Conservation (phyloP, 176 grass and related monocot species). For the Cenchrus fungigraminus region DNA sequence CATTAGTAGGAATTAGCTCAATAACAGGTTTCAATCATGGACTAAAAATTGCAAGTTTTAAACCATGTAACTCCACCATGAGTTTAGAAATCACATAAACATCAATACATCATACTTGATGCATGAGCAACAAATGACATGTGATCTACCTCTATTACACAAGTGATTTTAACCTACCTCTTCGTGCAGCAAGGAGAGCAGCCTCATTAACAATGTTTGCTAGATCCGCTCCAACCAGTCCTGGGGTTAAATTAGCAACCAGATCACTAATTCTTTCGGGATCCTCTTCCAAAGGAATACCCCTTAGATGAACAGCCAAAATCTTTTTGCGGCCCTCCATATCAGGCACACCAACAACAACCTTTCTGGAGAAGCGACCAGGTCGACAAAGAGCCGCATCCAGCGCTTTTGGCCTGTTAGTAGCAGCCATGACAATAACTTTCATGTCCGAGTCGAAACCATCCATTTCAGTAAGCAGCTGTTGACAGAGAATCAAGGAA, state of each 20-base stretch:
- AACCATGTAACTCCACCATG: constrained; percentile 13
- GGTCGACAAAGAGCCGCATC: constrained; percentile 85
- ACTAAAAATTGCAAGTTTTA: not conserved
- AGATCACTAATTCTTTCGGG: constrained; percentile 69
- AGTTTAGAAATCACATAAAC: not conserved
- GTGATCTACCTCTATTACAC: not conserved
- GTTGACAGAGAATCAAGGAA: constrained; percentile 41
- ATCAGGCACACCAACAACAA: constrained; percentile 88
- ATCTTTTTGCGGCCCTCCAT: constrained; percentile 82
- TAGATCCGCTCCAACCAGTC: constrained; percentile 90
- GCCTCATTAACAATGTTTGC: constrained; percentile 92
- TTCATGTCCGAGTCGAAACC: constrained; percentile 90
- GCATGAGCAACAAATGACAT: constrained; percentile 28
- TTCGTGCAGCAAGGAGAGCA: constrained; percentile 85
- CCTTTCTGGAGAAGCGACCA: constrained; percentile 95
- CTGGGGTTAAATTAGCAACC: constrained; percentile 77
- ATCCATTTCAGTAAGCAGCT: constrained; percentile 99
- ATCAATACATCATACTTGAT: constrained; percentile 35
- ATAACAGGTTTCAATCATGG: not conserved
- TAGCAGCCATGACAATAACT: constrained; percentile 95
- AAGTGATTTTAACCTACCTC: constrained; percentile 55
- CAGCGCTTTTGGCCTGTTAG: constrained; percentile 86
- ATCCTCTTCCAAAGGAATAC: constrained; percentile 87
- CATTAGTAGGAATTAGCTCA: constrained; percentile 4
- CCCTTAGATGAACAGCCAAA: constrained; percentile 79